Percentiles rank a stretch among this genome's conserved stretches.
Conservation (phyloP, 345 rosid genomes). For the thale cress (Arabidopsis thaliana) region DNA sequence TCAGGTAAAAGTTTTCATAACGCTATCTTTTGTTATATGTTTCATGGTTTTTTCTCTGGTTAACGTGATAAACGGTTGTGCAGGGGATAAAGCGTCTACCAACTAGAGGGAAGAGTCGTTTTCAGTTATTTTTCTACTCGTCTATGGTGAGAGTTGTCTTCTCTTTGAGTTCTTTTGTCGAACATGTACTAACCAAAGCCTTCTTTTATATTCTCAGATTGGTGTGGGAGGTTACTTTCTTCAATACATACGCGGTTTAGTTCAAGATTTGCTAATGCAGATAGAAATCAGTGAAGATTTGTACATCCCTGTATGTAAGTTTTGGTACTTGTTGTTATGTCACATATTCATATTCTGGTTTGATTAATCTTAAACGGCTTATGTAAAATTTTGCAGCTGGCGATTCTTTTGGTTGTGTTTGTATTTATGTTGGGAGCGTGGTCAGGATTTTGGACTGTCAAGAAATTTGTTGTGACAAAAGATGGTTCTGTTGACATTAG, state of each 20-base stretch:
- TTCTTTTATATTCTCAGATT: conserved; percentile 50
- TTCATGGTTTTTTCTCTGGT: neutral
- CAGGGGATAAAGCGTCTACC: conserved; percentile 90
- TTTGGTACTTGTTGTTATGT: conserved; percentile 19
- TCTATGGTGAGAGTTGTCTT: conserved; percentile 52
- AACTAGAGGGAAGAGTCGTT: conserved; percentile 64
- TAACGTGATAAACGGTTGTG: conserved; percentile 8
- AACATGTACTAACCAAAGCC: conserved; percentile 2
- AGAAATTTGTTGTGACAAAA: conserved; percentile 67
- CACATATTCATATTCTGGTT: neutral
- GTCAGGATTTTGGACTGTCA: conserved; percentile 88
- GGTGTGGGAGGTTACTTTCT: conserved; percentile 81
- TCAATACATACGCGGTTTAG: conserved; percentile 55
- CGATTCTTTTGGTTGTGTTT: conserved; percentile 59
- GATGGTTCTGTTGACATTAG: conserved; percentile 70
- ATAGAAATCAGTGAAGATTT: conserved; percentile 78
- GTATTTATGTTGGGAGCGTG: conserved; percentile 73
- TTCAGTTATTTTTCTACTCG: conserved; percentile 71
- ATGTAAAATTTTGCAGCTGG: conserved; percentile 53
- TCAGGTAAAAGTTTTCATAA: conserved; percentile 54
- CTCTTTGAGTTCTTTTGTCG: neutral
- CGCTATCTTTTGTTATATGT: neutral
- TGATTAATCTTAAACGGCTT: neutral
- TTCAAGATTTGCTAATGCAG: conserved; percentile 59
- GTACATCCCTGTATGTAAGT: conserved; percentile 91